Conservation (phyloP, 2,329 filamentous ascomycete genomes). For the Raffaelea arxii region DNA sequence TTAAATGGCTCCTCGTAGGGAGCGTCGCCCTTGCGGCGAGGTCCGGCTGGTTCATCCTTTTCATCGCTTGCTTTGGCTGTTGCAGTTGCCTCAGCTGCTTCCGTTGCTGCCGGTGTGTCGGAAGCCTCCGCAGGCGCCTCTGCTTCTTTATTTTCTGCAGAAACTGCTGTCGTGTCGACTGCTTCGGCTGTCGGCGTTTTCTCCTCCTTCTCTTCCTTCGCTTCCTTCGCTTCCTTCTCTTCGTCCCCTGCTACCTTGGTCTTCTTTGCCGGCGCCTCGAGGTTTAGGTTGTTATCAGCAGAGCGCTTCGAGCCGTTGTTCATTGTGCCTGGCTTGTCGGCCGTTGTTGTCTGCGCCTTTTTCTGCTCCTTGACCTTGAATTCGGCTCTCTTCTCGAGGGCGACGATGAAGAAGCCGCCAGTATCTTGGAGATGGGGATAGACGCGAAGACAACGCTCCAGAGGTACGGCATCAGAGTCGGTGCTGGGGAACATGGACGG, state of each 20-base stretch:
- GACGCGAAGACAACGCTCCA: constrained; percentile 86
- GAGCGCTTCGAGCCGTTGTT: no score
- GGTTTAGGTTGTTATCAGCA: no score
- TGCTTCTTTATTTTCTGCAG: no score
- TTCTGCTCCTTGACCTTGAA: constrained; percentile 56
- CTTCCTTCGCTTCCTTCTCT: background rate
- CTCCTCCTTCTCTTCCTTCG: background rate
- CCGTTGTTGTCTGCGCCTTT: no score
- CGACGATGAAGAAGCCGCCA: constrained; percentile 94
- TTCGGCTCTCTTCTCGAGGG: constrained; percentile 83
- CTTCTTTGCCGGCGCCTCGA: constrained; percentile 9
- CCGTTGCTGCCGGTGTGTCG: no score
- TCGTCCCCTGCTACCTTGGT: constrained; percentile 4
- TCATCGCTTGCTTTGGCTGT: background rate
- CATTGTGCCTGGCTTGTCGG: no score
- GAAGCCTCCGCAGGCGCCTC: no score
- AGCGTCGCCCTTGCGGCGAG: constrained; percentile 33
- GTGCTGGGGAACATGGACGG: constrained; percentile 73
- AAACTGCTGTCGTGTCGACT: no score
- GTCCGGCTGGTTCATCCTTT: constrained; percentile 10
- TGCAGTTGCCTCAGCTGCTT: background rate
- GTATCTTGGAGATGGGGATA: constrained; percentile 96
- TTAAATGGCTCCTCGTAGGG: constrained; percentile 89
- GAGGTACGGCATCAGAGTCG: constrained; percentile 55
- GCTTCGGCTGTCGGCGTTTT: constrained; percentile 6